A percentile compares a stretch with the other conserved stretches of the same genome.
Evolutionary conservation across 1,284 basidiomycete genomes (phyloP).

Genomic region (Sporisorium graminicola): DNA sequence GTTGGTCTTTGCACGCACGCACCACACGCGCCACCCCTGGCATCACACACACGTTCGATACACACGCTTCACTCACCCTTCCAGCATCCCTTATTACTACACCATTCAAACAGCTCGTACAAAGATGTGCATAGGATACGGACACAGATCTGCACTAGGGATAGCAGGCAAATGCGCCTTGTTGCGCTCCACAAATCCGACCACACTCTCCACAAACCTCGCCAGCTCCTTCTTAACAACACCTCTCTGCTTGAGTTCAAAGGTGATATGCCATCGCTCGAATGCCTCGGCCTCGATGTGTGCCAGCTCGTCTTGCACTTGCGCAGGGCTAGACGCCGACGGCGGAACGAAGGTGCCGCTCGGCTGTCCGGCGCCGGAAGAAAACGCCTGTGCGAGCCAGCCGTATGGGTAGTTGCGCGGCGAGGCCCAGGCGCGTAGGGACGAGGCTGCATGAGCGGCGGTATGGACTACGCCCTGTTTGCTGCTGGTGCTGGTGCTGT

Average conservation of each 20-base stretch:
- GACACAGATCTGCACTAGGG: slow-evolving; percentile 14
- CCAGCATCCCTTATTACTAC: too few species aligned
- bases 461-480: neutral
- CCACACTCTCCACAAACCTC: slow-evolving; percentile 3
- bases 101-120: neutral
- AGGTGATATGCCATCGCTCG: slow-evolving; percentile 25
- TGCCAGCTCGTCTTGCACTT: neutral
- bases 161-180: slow-evolving; percentile 38
- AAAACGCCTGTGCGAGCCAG: slow-evolving; percentile 46
- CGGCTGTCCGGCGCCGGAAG: slow-evolving; percentile 31
- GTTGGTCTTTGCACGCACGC: slow-evolving; percentile 6
- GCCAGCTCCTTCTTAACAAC: neutral
- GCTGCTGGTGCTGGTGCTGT: neutral
- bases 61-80: neutral
- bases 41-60: neutral
- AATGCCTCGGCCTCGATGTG: slow-evolving; percentile 8
- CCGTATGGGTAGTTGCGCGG: slow-evolving; percentile 31
- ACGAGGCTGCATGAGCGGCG: slow-evolving; percentile 12
- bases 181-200: slow-evolving; percentile 23
- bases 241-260: neutral
- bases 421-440: slow-evolving; percentile 30
- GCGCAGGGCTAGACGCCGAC: neutral
- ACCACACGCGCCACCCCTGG: too few species aligned
- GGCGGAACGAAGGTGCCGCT: slow-evolving; percentile 2
- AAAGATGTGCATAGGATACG: slow-evolving; percentile 19